phyloP scores from a whole-genome alignment of 2,329 filamentous ascomycete species.

The Epichloe sp. region DNA sequence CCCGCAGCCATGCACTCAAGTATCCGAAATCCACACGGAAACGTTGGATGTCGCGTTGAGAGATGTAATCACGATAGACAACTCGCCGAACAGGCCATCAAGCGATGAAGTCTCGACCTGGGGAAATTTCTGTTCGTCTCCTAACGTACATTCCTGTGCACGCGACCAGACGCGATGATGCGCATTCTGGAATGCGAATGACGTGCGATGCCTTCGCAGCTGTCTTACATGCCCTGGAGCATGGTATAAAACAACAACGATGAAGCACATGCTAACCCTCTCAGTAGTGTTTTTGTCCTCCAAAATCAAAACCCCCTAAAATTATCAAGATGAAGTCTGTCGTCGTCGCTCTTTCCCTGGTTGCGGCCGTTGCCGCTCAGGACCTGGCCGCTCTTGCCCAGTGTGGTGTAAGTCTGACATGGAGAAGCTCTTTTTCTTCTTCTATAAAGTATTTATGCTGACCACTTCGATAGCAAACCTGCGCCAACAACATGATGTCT shows the following conservation, averaged over 20 bases:
- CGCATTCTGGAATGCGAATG: not conserved
- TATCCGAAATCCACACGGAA: not conserved
- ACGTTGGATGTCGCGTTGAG: not conserved
- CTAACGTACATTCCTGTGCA: not conserved
- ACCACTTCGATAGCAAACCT: conserved; percentile 27
- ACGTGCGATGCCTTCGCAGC: not conserved
- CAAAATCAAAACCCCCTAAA: not conserved
- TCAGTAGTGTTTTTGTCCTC: not conserved
- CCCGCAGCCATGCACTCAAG: too few relatives aligned
- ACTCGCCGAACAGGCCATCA: not conserved
- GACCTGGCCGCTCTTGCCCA: conserved; percentile 27
- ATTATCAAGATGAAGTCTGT: conserved; percentile 37
- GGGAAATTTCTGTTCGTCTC: too few relatives aligned
- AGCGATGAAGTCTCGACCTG: not conserved
- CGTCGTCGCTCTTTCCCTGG: conserved; percentile 28
- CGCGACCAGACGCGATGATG: not conserved
- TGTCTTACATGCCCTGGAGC: too few relatives aligned
- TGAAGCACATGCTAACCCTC: not conserved
- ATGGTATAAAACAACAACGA: too few relatives aligned
- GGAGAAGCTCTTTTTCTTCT: not conserved
- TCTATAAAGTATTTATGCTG: not conserved
- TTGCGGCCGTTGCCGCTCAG: conserved; percentile 29
- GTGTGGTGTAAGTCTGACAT: conserved; percentile 36
- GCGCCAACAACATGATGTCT: conserved; percentile 36
- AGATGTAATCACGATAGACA: not conserved